Percentiles rank a stretch among this genome's conserved stretches.
phyloP scores from a whole-genome alignment of 2,329 filamentous ascomycete species.

The Epichloe typhina region DNA sequence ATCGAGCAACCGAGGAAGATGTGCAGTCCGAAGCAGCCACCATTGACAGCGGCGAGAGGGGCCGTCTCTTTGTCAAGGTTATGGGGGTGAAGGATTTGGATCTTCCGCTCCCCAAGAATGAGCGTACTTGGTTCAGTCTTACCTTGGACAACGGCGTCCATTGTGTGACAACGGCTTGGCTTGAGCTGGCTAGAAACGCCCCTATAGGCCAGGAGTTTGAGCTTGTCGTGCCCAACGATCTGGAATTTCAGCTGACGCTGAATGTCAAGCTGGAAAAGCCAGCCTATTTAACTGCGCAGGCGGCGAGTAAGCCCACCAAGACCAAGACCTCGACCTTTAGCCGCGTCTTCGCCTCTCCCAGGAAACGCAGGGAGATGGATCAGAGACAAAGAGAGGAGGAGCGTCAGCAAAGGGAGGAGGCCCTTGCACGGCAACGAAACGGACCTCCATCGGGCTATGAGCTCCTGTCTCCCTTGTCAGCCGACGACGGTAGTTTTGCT shows the following conservation, averaged over 20 bases:
- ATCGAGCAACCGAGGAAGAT: slow-evolving; percentile 58
- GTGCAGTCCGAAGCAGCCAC: slow-evolving; percentile 39
- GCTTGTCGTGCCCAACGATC: slow-evolving; percentile 87
- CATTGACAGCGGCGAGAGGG: slow-evolving; percentile 75
- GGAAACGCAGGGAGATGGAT: slow-evolving; percentile 93
- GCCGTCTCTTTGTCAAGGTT: slow-evolving; percentile 94
- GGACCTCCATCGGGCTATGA: slow-evolving; percentile 68
- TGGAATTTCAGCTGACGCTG: slow-evolving; percentile 96
- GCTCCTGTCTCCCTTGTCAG: slow-evolving; percentile 72
- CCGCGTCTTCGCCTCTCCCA: slow-evolving; percentile 83
- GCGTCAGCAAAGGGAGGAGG: slow-evolving; percentile 51
- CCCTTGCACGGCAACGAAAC: slow-evolving; percentile 47
- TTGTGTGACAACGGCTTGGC: slow-evolving; percentile 91
- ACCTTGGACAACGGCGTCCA: slow-evolving; percentile 97
- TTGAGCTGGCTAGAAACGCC: slow-evolving; percentile 81
- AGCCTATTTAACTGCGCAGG: slow-evolving; percentile 41
- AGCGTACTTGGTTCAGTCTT: slow-evolving; percentile 86
- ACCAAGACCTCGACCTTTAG: slow-evolving; percentile 82
- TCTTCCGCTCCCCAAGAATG: slow-evolving; percentile 77
- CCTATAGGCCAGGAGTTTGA: slow-evolving; percentile 98
- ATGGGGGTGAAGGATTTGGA: slow-evolving; percentile 94
- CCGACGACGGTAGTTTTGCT: slow-evolving; percentile 85
- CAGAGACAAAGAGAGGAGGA: slow-evolving; percentile 72
- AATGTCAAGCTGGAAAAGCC: slow-evolving; percentile 89
- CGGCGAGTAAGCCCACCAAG: slow-evolving; percentile 46